These are phyloP conservation scores for Fragilaria crotonensis DNA, from an alignment of 108 stramenopile species.

Conservation along the genomic window DNA sequence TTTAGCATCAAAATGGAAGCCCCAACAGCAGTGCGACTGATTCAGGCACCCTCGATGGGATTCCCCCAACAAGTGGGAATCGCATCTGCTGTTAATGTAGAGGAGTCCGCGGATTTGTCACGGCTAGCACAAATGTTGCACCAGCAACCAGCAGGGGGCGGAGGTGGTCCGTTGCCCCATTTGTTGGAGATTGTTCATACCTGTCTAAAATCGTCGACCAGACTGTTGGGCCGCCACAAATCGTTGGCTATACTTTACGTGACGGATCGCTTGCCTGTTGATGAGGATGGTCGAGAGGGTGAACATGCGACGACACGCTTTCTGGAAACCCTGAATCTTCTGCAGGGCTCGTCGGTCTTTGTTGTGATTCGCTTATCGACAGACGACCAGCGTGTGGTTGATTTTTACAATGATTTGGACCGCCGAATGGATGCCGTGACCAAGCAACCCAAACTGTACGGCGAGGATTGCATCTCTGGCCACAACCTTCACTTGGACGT, in stretches of 20 bases:
- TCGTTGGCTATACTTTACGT: conserved; percentile 33
- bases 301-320: conserved; percentile 8
- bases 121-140: background rate
- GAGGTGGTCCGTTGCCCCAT: background rate
- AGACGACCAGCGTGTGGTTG: conserved; percentile 35
- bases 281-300: conserved; percentile 25
- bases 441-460: too few species aligned
- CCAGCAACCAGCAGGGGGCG: background rate
- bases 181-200: background rate
- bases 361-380: conserved; percentile 54
- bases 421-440: conserved; percentile 23
- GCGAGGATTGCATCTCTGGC: background rate
- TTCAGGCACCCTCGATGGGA: conserved; percentile 29
- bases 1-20: conserved; percentile 27
- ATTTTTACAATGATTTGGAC: conserved; percentile 57
- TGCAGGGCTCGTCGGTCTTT: conserved; percentile 41
- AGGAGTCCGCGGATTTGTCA: background rate
- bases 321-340: conserved; percentile 19
- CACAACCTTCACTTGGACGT: conserved; percentile 35
- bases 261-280: conserved; percentile 47
- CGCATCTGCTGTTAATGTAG: conserved; percentile 12
- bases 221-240: background rate
- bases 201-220: background rate
- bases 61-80: conserved; percentile 41
- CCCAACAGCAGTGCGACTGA: conserved; percentile 53